Evolutionary conservation across 2,329 filamentous ascomycete species (phyloP).

Genomic region (Huntiella omanensis): DNA sequence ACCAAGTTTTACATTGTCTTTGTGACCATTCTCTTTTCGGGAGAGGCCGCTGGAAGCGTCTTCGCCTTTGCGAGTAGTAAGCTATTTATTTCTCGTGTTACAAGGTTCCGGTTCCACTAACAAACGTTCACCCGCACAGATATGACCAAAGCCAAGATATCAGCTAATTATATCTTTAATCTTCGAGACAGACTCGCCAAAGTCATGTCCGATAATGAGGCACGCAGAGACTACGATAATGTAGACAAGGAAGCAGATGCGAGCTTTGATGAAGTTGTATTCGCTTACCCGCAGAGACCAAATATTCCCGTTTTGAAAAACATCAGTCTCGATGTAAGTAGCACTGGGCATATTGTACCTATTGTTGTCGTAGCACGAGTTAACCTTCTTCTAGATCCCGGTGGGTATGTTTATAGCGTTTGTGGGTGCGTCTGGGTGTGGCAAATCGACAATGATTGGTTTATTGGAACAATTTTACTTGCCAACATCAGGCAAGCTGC

Average conservation of each 20-base stretch:
- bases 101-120: neutral
- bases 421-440: constrained; percentile 38
- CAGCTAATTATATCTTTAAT: constrained; percentile 30
- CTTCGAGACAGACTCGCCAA: constrained; percentile 19
- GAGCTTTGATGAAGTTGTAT: constrained; percentile 32
- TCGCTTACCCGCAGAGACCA: constrained; percentile 34
- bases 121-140: constrained; percentile 11
- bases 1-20: constrained; percentile 32
- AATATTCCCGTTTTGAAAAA: constrained; percentile 20
- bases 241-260: constrained; percentile 19
- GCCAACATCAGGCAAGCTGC: constrained; percentile 17
- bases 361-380: too few species aligned
- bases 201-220: constrained; percentile 16
- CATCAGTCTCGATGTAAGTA: constrained; percentile 19
- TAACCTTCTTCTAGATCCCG: constrained; percentile 16
- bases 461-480: constrained; percentile 28
- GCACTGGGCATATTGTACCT: neutral
- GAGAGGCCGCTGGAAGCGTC: constrained; percentile 23
- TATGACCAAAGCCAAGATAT: constrained; percentile 29
- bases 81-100: neutral
- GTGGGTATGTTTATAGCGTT: constrained; percentile 33
- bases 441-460: constrained; percentile 41
- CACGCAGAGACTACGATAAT: constrained; percentile 7
- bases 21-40: constrained; percentile 28
- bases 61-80: constrained; percentile 29